Conservation (phyloP, 257 asterid species). For the Datura wrightii region DNA sequence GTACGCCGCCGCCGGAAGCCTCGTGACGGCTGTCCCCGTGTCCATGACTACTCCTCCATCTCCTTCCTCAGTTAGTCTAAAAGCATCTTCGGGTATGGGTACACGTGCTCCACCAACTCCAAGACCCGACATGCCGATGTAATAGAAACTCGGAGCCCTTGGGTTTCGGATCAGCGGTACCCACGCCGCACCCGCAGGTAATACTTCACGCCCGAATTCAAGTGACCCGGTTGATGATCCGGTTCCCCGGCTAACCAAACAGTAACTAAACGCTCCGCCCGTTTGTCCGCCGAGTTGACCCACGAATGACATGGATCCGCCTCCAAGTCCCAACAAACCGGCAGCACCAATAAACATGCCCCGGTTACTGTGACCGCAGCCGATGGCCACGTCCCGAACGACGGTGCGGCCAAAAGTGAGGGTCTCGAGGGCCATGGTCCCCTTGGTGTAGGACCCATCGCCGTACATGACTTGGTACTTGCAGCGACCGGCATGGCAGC, state of each 20-base stretch:
- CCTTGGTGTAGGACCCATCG: constrained; percentile 87
- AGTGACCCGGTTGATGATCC: constrained; percentile 73
- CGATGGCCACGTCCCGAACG: constrained; percentile 77
- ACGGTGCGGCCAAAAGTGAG: constrained; percentile 65
- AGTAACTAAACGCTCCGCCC: constrained; percentile 85
- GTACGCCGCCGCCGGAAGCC: constrained; percentile 70
- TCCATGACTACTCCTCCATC: constrained; percentile 90
- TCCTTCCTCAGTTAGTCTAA: constrained; percentile 56
- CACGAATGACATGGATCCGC: constrained; percentile 88
- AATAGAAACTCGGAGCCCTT: constrained; percentile 78
- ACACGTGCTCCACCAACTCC: constrained; percentile 81
- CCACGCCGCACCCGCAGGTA: constrained; percentile 93
- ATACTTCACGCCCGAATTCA: constrained; percentile 77
- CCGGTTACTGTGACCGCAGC: constrained; percentile 85
- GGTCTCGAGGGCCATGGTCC: constrained; percentile 79
- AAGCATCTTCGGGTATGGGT: constrained; percentile 61
- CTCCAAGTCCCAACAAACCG: constrained; percentile 82
- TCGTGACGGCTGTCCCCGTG: constrained; percentile 86
- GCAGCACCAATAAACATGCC: constrained; percentile 94
- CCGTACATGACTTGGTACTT: constrained; percentile 83
- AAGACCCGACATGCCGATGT: constrained; percentile 70
- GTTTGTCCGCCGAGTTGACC: constrained; percentile 85
- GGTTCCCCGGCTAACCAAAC: constrained; percentile 82
- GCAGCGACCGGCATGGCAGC: constrained; percentile 81
- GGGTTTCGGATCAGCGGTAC: constrained; percentile 67